Evolutionary conservation across 2,329 filamentous ascomycete species (phyloP).

Genomic region (Beauveria asiatica): DNA sequence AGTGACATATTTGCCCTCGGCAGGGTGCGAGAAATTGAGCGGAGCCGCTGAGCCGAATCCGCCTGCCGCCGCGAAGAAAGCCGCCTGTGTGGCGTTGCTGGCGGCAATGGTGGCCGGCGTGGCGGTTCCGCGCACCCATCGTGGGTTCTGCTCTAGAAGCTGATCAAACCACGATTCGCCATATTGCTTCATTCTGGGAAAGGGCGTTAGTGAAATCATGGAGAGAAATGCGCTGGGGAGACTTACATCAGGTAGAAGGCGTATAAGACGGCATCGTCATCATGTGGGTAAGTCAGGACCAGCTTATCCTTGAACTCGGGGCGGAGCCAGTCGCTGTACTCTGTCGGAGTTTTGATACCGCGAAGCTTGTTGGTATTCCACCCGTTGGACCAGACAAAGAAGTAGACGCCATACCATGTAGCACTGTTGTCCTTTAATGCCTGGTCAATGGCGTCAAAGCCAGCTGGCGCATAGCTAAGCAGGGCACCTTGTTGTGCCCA

Average conservation of each 20-base stretch:
- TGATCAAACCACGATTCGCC: constrained; percentile 38
- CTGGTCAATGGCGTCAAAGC: constrained; percentile 34
- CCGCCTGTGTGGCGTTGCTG: constrained; percentile 22
- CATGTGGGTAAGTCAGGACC: constrained; percentile 47
- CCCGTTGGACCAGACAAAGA: constrained; percentile 29
- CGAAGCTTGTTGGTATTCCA: constrained; percentile 28
- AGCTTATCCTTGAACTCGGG: constrained; percentile 46
- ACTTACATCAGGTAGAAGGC: constrained; percentile 40
- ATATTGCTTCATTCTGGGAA: constrained; percentile 28
- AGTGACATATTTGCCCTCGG: constrained; percentile 32
- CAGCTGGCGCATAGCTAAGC: constrained; percentile 39
- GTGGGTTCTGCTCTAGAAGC: constrained; percentile 39
- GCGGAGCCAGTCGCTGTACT: constrained; percentile 35
- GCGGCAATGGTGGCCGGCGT: constrained; percentile 31
- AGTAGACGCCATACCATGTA: constrained; percentile 31
- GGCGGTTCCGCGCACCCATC: constrained; percentile 43
- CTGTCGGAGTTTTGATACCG: constrained; percentile 24
- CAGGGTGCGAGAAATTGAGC: constrained; percentile 23
- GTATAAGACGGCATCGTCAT: constrained; percentile 47
- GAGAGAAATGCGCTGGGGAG: too few species aligned
- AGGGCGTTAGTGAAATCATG: neutral
- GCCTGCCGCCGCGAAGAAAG: constrained; percentile 24
- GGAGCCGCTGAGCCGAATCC: constrained; percentile 14
- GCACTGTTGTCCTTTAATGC: constrained; percentile 35
- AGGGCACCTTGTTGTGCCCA: constrained; percentile 41